Percentiles rank a stretch among this genome's conserved stretches.
These are phyloP conservation scores for Globisporangium perplexum DNA, from an alignment of 352 stramenopile genomes.

Conservation along the genomic window DNA sequence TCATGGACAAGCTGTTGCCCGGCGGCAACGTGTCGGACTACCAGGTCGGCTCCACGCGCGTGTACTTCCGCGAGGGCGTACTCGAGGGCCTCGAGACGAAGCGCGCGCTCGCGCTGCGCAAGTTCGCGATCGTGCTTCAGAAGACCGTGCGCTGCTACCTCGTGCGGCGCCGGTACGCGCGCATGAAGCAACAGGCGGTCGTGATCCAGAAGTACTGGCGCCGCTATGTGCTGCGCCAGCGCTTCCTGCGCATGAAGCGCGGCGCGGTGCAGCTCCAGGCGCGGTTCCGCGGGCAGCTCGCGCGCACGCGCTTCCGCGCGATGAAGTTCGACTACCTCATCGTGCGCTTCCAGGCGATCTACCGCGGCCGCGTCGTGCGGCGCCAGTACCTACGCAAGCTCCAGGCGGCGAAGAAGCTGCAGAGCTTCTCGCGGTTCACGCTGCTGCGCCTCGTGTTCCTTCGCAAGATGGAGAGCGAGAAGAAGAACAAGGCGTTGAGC, in stretches of 20 bases:
- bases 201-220: conserved; percentile 75
- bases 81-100: conserved; percentile 76
- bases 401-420: conserved; percentile 42
- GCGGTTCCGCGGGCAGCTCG: conserved; percentile 40
- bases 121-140: conserved; percentile 69
- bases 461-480: conserved; percentile 78
- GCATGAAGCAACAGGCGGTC: conserved; percentile 36
- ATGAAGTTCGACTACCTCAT: conserved; percentile 80
- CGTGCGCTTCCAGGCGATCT: conserved; percentile 68
- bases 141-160: conserved; percentile 70
- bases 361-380: conserved; percentile 45
- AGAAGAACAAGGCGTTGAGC: conserved; percentile 64
- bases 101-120: conserved; percentile 62
- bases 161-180: conserved; percentile 41
- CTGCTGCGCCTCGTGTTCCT: conserved; percentile 71
- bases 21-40: conserved; percentile 78
- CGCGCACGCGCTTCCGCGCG: conserved; percentile 55
- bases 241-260: conserved; percentile 43
- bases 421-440: conserved; percentile 77
- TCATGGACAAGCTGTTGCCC: conserved; percentile 65
- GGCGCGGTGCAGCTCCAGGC: conserved; percentile 60
- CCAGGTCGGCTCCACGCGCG: conserved; percentile 76
- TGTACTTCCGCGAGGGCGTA: conserved; percentile 84
- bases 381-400: conserved; percentile 49
- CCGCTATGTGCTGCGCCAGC: conserved; percentile 51